A percentile compares a stretch with the other conserved stretches of the same genome.
Evolutionary conservation across 257 asterid genomes (phyloP).

Genomic region (Jasminum sambac): DNA sequence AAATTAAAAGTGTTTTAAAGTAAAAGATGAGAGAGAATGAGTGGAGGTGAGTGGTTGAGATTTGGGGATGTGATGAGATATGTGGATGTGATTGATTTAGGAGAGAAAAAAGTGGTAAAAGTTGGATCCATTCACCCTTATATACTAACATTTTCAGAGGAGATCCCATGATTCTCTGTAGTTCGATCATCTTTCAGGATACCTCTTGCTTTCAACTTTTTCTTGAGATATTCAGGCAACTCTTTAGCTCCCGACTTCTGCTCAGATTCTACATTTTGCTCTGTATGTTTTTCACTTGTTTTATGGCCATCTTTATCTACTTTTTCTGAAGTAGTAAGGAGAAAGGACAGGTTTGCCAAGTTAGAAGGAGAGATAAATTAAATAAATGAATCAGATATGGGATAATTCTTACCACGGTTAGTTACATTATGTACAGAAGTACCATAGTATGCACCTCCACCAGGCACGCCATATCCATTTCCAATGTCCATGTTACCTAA

Average conservation of each 20-base stretch:
- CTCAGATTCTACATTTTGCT: constrained; percentile 44
- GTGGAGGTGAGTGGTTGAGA: no score
- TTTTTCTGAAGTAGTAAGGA: constrained; percentile 31
- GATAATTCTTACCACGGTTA: constrained; percentile 42
- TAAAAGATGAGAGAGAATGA: no score
- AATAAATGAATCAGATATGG: constrained; percentile 15
- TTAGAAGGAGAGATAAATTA: constrained; percentile 13
- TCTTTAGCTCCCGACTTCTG: constrained; percentile 43
- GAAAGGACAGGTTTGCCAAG: constrained; percentile 20
- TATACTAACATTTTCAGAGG: constrained; percentile 51
- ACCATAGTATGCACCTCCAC: constrained; percentile 88
- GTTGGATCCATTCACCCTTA: no score
- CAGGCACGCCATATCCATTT: constrained; percentile 99
- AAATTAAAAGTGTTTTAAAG: no score
- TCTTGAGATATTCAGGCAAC: constrained; percentile 90
- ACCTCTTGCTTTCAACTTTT: constrained; percentile 91
- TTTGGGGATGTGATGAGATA: no score
- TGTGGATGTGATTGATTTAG: no score
- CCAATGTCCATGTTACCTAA: constrained; percentile 88
- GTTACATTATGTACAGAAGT: constrained; percentile 34
- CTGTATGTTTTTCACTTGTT: constrained; percentile 39
- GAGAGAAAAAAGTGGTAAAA: no score
- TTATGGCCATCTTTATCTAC: constrained; percentile 36
- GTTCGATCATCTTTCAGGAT: constrained; percentile 60
- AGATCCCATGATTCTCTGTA: constrained; percentile 27